Evolutionary conservation across 208 protist genomes (phyloP).

Genomic region (Trypanosoma avium): DNA sequence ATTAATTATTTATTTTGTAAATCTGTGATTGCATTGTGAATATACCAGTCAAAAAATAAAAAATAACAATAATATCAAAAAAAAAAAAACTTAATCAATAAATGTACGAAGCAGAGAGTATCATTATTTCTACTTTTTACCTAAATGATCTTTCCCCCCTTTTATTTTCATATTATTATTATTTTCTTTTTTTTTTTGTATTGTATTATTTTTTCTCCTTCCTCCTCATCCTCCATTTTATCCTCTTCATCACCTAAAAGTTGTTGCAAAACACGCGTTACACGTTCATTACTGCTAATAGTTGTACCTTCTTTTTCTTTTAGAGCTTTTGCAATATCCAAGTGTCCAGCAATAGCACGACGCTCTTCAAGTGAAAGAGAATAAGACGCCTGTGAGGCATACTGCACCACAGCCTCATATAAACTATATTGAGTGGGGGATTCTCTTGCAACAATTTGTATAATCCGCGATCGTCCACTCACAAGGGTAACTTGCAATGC

Average conservation of each 20-base stretch:
- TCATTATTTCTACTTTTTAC: too few relatives aligned
- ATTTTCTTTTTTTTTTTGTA: too few relatives aligned
- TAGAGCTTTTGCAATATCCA: conserved; percentile 8
- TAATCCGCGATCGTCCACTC: conserved; percentile 34
- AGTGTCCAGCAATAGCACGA: conserved; percentile 34
- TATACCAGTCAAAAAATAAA: too few relatives aligned
- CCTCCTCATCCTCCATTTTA: too few relatives aligned
- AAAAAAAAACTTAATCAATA: too few relatives aligned
- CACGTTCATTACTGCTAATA: not conserved
- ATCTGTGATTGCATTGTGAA: too few relatives aligned
- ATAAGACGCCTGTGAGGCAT: conserved; percentile 5
- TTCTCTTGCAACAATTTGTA: conserved; percentile 31
- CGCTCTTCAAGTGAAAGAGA: conserved; percentile 36
- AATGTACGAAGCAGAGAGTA: too few relatives aligned
- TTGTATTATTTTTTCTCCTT: too few relatives aligned
- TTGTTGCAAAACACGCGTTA: conserved; percentile 13
- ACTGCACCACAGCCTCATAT: conserved; percentile 28
- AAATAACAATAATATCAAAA: too few relatives aligned
- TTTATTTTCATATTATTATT: too few relatives aligned
- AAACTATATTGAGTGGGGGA: conserved; percentile 38
- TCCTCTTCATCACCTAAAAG: conserved; percentile 20
- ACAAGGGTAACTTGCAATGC: conserved; percentile 56
- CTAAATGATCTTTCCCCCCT: too few relatives aligned
- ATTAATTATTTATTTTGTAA: too few relatives aligned
- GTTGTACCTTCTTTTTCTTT: not conserved